Evolutionary conservation across 441 rosid genomes (phyloP).

Genomic region (Viola pubescens): DNA sequence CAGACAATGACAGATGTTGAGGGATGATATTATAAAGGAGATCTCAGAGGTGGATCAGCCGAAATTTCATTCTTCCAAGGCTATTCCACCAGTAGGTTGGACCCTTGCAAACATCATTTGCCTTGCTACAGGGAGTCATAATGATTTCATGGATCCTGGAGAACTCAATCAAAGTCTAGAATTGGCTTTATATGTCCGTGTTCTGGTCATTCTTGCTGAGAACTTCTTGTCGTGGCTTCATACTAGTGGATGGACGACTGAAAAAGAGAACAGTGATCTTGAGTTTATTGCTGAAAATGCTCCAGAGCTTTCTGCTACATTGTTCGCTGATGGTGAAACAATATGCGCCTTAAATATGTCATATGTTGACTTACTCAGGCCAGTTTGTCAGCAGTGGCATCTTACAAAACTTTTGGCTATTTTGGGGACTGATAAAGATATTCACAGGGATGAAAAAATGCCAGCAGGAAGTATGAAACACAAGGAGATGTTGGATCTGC

Average conservation of each 20-base stretch:
- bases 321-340: constrained; percentile 25
- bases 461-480: constrained; percentile 24
- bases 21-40: constrained; percentile 45
- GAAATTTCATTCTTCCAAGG: constrained; percentile 32
- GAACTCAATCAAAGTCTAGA: constrained; percentile 41
- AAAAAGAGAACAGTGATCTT: constrained; percentile 39
- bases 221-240: constrained; percentile 50
- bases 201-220: constrained; percentile 56
- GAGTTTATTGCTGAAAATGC: constrained; percentile 37
- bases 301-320: constrained; percentile 15
- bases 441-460: constrained; percentile 24
- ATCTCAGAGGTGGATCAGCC: constrained; percentile 44
- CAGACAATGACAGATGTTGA: constrained; percentile 90
- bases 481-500: constrained; percentile 43
- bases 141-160: constrained; percentile 50
- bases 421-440: constrained; percentile 32
- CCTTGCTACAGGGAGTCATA: constrained; percentile 56
- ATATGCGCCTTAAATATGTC: constrained; percentile 35
- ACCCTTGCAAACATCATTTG: constrained; percentile 75
- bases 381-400: constrained; percentile 94
- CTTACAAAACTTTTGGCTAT: constrained; percentile 63
- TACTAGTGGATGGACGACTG: constrained; percentile 31
- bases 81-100: constrained; percentile 82
- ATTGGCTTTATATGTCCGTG: constrained; percentile 59
- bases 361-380: constrained; percentile 55